phyloP scores from a whole-genome alignment of 2,329 filamentous ascomycete genomes.

The Sclerotinia borealis region DNA sequence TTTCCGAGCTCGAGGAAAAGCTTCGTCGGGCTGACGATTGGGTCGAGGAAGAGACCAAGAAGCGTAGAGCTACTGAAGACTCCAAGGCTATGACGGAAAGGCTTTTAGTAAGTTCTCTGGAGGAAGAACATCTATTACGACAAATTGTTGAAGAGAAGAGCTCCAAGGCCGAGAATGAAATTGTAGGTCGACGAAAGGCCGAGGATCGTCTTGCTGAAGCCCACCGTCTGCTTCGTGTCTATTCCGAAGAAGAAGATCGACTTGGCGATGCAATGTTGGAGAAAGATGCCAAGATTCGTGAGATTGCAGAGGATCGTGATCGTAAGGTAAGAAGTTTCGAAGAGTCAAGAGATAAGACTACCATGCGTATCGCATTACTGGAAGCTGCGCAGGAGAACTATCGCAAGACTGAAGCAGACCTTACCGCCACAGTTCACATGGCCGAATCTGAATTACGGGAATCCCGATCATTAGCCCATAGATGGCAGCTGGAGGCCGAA shows the following conservation, averaged over 20 bases:
- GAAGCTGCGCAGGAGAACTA: conserved; percentile 58
- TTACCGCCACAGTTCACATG: conserved; percentile 48
- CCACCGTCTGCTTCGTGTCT: conserved; percentile 61
- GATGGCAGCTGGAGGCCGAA: conserved; percentile 58
- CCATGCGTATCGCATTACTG: conserved; percentile 59
- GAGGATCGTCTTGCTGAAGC: conserved; percentile 69
- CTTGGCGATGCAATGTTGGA: conserved; percentile 63
- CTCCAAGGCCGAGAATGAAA: conserved; percentile 55
- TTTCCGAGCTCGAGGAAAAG: conserved; percentile 65
- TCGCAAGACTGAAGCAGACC: conserved; percentile 48
- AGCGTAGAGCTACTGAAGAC: conserved; percentile 62
- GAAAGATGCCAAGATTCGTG: conserved; percentile 60
- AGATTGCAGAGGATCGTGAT: conserved; percentile 64
- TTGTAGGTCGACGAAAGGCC: conserved; percentile 55
- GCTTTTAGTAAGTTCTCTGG: conserved; percentile 57
- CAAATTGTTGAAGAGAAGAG: conserved; percentile 55
- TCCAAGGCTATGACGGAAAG: conserved; percentile 43
- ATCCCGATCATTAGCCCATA: conserved; percentile 50
- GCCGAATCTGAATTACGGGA: conserved; percentile 51
- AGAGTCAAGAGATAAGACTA: conserved; percentile 46
- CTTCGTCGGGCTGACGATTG: conserved; percentile 57
- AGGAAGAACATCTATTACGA: conserved; percentile 62
- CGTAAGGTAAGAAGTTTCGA: conserved; percentile 56
- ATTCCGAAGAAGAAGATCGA: conserved; percentile 66
- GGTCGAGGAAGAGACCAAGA: conserved; percentile 56